Evolutionary conservation across 192 early-diverging fungal genomes (phyloP), one percentile per base, ranked within the genome.

Genomic region (Linnemannia hyalina): DNA sequence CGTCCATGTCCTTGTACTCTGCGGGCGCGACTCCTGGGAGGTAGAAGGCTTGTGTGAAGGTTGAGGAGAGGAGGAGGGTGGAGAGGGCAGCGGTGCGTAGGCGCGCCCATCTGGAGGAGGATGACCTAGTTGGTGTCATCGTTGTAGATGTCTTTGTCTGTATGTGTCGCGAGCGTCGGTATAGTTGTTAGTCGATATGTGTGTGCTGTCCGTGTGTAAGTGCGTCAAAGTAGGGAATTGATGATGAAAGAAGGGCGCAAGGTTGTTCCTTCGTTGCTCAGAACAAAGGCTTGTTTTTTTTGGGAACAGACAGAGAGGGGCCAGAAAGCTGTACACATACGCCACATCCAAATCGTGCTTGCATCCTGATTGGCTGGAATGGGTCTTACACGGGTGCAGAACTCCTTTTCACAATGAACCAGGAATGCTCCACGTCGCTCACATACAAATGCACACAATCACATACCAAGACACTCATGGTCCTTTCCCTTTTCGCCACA

Each of bases 11-110:
- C 49, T 83, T 82, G 87, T 97, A 99, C 86, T 99, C 96, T 57
- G 93, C 90, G 41, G 98, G 98, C 1, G 97, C 96, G 40, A 99
- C 96, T 44, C 98, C 98, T 15, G 98, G 98, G 15, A 99, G 91
- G 85, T 99, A 99, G 89, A 98, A 99, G 8, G 94, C 95, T 2
- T 75, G 23, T 40, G 82, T 29, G 35, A 82, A 38, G 22, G 41
- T 69, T 20, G 75, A 40, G 6, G 72, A 0, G 16, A 41, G 35
- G 29, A 73, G 35, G 36, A 75, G 29, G n/a, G 77, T 65, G 13
- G 82, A 73, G 23, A 77, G 41, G 36, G 32, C 29, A 1, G n/a
- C 57, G 29, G 29, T 65, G 29, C 57, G 23, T 46, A 75, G 46
- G 32, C 35, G 32, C 23, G 73, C 35, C 73, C 47, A 47, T 47